These are phyloP conservation scores for Sugiyamaella boreocaroliniensis DNA, from an alignment of 805 yeast species.

Conservation along the genomic window DNA sequence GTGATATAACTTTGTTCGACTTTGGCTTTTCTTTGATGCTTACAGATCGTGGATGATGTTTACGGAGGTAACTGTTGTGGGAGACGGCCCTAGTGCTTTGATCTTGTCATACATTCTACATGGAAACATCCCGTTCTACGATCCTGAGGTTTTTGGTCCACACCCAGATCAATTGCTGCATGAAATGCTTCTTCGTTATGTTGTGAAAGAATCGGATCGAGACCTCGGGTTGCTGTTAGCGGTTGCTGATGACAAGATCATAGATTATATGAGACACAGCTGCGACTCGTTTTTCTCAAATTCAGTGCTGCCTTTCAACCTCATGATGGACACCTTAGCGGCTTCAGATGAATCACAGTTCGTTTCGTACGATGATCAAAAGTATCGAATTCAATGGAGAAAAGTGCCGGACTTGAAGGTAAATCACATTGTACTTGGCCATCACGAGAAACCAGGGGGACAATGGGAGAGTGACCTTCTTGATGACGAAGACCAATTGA, in stretches of 20 bases:
- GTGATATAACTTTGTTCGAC: too few species aligned
- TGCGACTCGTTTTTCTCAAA: conserved; percentile 18
- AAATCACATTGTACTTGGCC: conserved; percentile 24
- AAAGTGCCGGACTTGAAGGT: conserved; percentile 9
- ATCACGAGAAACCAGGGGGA: conserved; percentile 25
- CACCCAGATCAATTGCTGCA: conserved; percentile 29
- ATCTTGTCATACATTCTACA: conserved; percentile 27
- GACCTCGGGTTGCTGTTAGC: conserved; percentile 17
- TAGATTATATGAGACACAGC: conserved; percentile 16
- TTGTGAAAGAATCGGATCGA: background rate
- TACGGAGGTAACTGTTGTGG: conserved; percentile 15
- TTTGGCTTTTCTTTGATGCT: too few species aligned
- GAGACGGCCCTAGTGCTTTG: conserved; percentile 31
- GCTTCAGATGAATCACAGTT: conserved; percentile 24
- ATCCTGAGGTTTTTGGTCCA: conserved; percentile 20
- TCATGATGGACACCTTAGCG: conserved; percentile 24
- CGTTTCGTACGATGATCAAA: conserved; percentile 12
- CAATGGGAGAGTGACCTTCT: conserved; percentile 26
- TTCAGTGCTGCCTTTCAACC: conserved; percentile 21
- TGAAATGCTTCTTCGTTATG: conserved; percentile 12
- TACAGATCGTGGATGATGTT: background rate
- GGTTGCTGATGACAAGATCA: conserved; percentile 14
- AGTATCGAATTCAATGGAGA: conserved; percentile 26
- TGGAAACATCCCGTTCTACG: conserved; percentile 29
- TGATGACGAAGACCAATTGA: conserved; percentile 16